Evolutionary conservation across 805 yeast species (phyloP).

Genomic region (Sungouiella blattae): DNA sequence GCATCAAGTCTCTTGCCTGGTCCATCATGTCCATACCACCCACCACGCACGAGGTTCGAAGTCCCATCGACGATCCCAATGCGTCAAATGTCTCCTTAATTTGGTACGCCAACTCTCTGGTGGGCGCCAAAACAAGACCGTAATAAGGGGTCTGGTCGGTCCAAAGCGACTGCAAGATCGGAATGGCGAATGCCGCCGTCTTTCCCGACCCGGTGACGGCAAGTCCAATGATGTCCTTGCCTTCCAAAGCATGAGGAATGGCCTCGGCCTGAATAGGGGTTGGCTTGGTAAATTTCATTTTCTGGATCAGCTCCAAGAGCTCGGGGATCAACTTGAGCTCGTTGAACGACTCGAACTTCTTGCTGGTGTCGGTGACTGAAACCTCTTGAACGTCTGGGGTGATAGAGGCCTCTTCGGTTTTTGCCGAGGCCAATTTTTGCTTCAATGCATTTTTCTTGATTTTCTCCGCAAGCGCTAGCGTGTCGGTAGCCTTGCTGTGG

Average conservation of each 20-base stretch:
- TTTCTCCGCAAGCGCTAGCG: constrained; percentile 54
- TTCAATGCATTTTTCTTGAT: constrained; percentile 38
- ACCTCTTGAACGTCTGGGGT: constrained; percentile 16
- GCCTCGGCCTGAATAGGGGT: constrained; percentile 93
- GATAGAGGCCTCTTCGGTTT: constrained; percentile 12
- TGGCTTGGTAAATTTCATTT: constrained; percentile 73
- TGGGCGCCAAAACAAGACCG: constrained; percentile 84
- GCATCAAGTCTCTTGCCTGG: constrained; percentile 89
- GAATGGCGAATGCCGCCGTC: constrained; percentile 97
- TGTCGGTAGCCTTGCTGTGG: constrained; percentile 22
- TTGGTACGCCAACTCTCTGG: constrained; percentile 81
- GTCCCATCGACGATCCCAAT: constrained; percentile 85
- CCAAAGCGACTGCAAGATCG: constrained; percentile 88
- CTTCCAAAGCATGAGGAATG: constrained; percentile 85
- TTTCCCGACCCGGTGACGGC: constrained; percentile 99
- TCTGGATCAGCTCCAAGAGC: constrained; percentile 72
- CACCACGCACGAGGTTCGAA: constrained; percentile 82
- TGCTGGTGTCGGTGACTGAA: constrained; percentile 10
- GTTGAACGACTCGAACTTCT: constrained; percentile 39
- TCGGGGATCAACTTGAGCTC: constrained; percentile 72
- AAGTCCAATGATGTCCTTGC: constrained; percentile 89
- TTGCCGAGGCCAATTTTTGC: constrained; percentile 13
- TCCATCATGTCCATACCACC: constrained; percentile 99
- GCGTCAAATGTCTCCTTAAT: constrained; percentile 96
- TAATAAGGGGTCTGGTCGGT: constrained; percentile 83